Conservation (phyloP, 2,329 filamentous ascomycete genomes). For the Sclerotinia trifoliorum region DNA sequence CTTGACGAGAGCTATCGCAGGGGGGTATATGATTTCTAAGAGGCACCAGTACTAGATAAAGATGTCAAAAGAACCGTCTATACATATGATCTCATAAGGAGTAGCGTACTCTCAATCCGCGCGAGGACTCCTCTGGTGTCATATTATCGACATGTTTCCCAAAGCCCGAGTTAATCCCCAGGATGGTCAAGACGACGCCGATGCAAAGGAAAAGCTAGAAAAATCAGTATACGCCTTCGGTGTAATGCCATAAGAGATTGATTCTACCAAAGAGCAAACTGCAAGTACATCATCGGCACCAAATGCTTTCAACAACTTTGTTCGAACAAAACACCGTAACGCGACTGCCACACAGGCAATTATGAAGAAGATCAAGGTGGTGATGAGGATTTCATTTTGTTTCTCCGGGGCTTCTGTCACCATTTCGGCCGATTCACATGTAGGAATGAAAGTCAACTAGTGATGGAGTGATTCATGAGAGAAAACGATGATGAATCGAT, state of each 20-base stretch:
- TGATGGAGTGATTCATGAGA: background rate
- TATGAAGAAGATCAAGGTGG: conserved; percentile 39
- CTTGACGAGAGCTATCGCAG: conserved; percentile 42
- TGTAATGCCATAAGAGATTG: background rate
- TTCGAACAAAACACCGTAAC: conserved; percentile 48
- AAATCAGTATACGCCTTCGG: background rate
- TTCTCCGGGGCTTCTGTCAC: conserved; percentile 2
- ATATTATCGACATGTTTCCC: conserved; percentile 28
- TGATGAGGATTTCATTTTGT: conserved; percentile 24
- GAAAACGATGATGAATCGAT: background rate
- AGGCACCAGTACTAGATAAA: conserved; percentile 32
- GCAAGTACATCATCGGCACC: conserved; percentile 51
- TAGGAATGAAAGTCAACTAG: background rate
- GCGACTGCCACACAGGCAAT: conserved; percentile 43
- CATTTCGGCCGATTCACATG: background rate
- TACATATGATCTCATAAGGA: background rate
- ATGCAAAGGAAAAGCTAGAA: conserved; percentile 27
- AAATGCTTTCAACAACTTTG: conserved; percentile 45
- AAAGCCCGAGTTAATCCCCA: conserved; percentile 30
- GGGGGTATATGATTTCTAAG: conserved; percentile 43
- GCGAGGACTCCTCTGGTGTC: conserved; percentile 14
- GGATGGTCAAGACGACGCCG: conserved; percentile 27
- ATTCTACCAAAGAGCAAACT: conserved; percentile 46
- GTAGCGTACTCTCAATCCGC: conserved; percentile 29
- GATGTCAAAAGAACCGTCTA: background rate